Evolutionary conservation across 108 stramenopile genomes (phyloP), one percentile per base, ranked within the genome.

Genomic region (Seminavis robusta): DNA sequence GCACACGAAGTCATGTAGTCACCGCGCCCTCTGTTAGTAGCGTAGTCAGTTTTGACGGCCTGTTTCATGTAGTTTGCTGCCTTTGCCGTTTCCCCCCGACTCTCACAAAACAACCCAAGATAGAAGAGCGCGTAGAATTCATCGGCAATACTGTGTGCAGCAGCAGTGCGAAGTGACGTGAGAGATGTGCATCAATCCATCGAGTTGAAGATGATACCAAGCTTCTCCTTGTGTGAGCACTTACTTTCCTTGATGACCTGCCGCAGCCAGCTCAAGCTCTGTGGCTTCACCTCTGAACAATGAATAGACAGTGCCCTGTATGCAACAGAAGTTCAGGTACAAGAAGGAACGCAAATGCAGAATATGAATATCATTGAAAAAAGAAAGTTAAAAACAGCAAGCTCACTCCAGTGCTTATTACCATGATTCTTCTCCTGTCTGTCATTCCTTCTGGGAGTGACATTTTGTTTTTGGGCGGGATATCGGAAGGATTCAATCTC

Each of bases 1-100:
- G 84, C 83, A 51, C 74, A 74, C 15, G 81, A 65, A 10, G 79
- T 79, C 88, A 89, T 89, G 47, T 84, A 84, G 66, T 89, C 88
- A n/a, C 61, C 50, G 41, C 51, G 43, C 19, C 88, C 83, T 0
- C 56, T 17, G 0, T 73, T 64, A 25, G 44, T 68, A 6, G 83
- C 87, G 61, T 89, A 89, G 30, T 44, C 47, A 15, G 74, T 81
- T 30, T 60, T 40, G 8, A 67, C 51, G 1, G 83, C 80, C 19
- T 54, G 48, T 39, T 48, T 67, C 88, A 89, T 84, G 45, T 84
- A 89, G 6, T 50, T 58, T 38, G 65, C 73, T 28, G 85, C 85
- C 57, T 86, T 86, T 23, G 46, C 23, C 4, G 17, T 61, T 52
- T 86, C 79, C 10, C 65, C 62, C 8, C 74, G 59, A 24, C 69